phyloP scores from a whole-genome alignment of 352 stramenopile species.

The Phytophthora cactorum region DNA sequence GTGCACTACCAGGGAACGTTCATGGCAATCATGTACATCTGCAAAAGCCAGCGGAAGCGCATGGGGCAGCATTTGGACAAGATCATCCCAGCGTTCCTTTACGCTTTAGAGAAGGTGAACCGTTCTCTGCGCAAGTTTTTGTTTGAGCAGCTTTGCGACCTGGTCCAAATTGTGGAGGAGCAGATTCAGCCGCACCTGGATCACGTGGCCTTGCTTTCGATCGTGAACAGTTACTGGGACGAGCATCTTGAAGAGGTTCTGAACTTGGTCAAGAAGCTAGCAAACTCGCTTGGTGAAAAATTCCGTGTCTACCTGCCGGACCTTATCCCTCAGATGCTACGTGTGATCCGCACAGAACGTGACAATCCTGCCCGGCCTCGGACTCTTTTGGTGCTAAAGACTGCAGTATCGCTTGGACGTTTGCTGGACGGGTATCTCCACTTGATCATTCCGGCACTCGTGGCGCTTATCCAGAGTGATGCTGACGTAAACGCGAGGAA shows the following conservation, averaged over 20 bases:
- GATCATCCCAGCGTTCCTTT: slow-evolving; percentile 98
- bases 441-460: slow-evolving; percentile 83
- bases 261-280: slow-evolving; percentile 95
- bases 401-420: slow-evolving; percentile 73
- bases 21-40: slow-evolving; percentile 99
- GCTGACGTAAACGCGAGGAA: slow-evolving; percentile 83
- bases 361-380: slow-evolving; percentile 69
- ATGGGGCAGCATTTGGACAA: slow-evolving; percentile 96
- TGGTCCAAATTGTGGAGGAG: slow-evolving; percentile 97
- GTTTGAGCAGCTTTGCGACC: slow-evolving; percentile 95
- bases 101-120: slow-evolving; percentile 92
- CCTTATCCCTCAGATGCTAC: slow-evolving; percentile 89
- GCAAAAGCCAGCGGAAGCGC: slow-evolving; percentile 94
- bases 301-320: slow-evolving; percentile 91
- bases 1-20: slow-evolving; percentile 98
- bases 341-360: slow-evolving; percentile 83
- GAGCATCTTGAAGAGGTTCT: slow-evolving; percentile 97
- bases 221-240: slow-evolving; percentile 87
- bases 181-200: slow-evolving; percentile 94
- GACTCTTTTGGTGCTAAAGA: slow-evolving; percentile 83
- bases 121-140: slow-evolving; percentile 93
- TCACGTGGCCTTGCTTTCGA: slow-evolving; percentile 82
- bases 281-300: slow-evolving; percentile 80
- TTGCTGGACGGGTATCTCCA: slow-evolving; percentile 87
- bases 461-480: slow-evolving; percentile 86